Percentiles rank a stretch among this genome's conserved stretches.
Evolutionary conservation across 2,329 filamentous ascomycete species (phyloP).

Genomic region (Aspergillus sp.): DNA sequence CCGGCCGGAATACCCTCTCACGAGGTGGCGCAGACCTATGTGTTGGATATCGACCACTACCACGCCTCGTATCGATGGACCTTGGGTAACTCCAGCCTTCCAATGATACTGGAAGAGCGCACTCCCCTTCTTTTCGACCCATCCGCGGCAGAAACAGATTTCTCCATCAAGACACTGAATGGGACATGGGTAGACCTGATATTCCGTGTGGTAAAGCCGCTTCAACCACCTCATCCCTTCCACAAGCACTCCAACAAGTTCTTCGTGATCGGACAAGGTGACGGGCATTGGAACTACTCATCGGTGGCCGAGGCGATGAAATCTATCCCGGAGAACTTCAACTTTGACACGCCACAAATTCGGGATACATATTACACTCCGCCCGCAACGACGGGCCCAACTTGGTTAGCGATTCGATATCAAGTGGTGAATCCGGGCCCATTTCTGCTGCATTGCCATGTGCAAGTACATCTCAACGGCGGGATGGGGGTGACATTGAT

Average conservation of each 20-base stretch:
- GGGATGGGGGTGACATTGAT: conserved; percentile 56
- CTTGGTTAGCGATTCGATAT: conserved; percentile 55
- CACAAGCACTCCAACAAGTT: conserved; percentile 65
- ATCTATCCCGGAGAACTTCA: conserved; percentile 52
- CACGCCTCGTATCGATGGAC: conserved; percentile 53
- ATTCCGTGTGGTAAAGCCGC: conserved; percentile 41
- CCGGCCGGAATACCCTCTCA: conserved; percentile 44
- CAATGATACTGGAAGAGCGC: conserved; percentile 35
- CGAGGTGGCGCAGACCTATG: conserved; percentile 46
- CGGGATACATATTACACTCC: conserved; percentile 50
- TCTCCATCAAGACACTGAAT: conserved; percentile 49
- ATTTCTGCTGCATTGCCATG: conserved; percentile 58
- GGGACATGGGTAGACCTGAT: conserved; percentile 58
- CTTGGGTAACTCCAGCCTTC: conserved; percentile 41
- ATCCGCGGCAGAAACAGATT: conserved; percentile 37
- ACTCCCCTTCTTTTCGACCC: conserved; percentile 50
- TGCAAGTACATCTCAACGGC: conserved; percentile 52
- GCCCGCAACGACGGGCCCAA: conserved; percentile 25
- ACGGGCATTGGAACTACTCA: conserved; percentile 51
- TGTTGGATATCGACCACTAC: conserved; percentile 29
- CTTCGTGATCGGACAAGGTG: conserved; percentile 54
- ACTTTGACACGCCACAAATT: conserved; percentile 54
- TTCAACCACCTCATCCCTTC: conserved; percentile 58
- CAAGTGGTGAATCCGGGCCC: conserved; percentile 53
- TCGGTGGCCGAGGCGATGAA: conserved; percentile 53